phyloP scores from a whole-genome alignment of 441 rosid species.

The Mallotus repandus region DNA sequence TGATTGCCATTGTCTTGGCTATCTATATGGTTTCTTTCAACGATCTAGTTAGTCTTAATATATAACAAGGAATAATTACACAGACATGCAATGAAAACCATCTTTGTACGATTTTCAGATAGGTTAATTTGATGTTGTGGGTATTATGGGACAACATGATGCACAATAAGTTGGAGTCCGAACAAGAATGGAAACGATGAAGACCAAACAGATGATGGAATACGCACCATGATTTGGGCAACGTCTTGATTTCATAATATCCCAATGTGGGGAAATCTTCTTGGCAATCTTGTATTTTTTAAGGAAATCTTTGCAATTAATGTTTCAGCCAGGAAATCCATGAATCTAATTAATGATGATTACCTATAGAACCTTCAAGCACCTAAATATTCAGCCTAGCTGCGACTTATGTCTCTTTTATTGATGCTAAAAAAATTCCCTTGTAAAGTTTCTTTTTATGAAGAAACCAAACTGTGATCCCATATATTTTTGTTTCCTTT shows the following conservation, averaged over 20 bases:
- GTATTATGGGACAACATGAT: neutral
- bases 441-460: neutral
- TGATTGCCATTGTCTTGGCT: neutral
- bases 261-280: neutral
- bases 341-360: neutral
- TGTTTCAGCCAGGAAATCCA: neutral
- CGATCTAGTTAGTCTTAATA: neutral
- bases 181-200: neutral
- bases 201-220: neutral
- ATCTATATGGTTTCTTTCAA: conserved; percentile 1
- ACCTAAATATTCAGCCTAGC: neutral
- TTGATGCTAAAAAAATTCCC: neutral
- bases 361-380: neutral
- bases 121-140: neutral
- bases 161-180: neutral
- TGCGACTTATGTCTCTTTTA: neutral
- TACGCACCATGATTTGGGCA: neutral
- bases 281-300: neutral
- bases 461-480: neutral
- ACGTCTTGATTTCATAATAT: neutral
- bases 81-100: neutral
- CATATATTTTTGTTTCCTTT: neutral
- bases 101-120: neutral
- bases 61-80: neutral
- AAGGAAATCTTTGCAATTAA: neutral